Conservation (phyloP, 2,329 filamentous ascomycete species). For the Sphaerulina populicola region DNA sequence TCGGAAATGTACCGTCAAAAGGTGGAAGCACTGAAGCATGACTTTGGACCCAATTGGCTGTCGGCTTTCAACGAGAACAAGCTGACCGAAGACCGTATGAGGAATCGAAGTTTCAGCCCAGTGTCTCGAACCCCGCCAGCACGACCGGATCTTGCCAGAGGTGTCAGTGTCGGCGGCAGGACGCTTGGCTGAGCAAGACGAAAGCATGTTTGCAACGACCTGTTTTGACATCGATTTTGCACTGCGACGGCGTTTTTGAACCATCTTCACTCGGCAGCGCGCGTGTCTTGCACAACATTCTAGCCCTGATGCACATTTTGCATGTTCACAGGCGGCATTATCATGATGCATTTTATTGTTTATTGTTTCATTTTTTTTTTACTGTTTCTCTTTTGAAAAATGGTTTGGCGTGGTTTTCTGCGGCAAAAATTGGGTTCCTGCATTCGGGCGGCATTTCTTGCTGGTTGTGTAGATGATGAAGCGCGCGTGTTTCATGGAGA, state of each 20-base stretch:
- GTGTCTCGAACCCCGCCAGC: conserved; percentile 22
- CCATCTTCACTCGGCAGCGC: not conserved
- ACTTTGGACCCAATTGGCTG: conserved; percentile 80
- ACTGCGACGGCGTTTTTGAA: conserved; percentile 5
- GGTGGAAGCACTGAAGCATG: conserved; percentile 74
- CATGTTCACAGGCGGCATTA: not conserved
- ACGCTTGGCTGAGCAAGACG: conserved; percentile 28
- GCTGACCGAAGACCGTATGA: conserved; percentile 34
- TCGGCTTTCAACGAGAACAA: conserved; percentile 73
- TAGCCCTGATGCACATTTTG: not conserved
- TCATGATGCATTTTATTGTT: not conserved
- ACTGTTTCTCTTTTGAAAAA: too few relatives aligned
- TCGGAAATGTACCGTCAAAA: conserved; percentile 62
- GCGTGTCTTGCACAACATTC: not conserved
- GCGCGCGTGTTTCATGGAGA: conserved; percentile 8
- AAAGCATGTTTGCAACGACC: too few relatives aligned
- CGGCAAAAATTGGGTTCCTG: not conserved
- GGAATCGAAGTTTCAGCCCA: conserved; percentile 25
- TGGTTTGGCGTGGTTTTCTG: not conserved
- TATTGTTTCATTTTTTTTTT: too few relatives aligned
- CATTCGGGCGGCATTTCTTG: conserved; percentile 3
- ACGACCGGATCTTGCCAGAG: conserved; percentile 23
- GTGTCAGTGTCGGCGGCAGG: conserved; percentile 28
- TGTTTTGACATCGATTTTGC: not conserved
- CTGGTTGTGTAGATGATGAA: conserved; percentile 9